Evolutionary conservation across 768 basidiomycete genomes (phyloP), one percentile per base, ranked within the genome.

Genomic region (Russula earlei): DNA sequence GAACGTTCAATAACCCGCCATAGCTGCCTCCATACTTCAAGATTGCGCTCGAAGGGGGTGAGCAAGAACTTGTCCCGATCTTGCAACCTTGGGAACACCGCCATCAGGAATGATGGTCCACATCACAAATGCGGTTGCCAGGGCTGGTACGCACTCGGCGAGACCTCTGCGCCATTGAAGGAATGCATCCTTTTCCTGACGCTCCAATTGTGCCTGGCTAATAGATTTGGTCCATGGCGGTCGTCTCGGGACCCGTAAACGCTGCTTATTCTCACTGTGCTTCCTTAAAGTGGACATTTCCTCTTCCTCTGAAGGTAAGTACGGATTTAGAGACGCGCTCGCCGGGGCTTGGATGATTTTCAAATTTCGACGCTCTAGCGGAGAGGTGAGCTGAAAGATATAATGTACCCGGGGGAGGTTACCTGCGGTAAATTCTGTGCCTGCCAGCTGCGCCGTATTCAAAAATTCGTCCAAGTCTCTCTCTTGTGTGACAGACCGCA

Each of bases 11-110:
- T 72, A 1, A 98, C 96, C 49, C 96, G 79, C 96, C 96, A 99
- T 8, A 99, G 78, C 66, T 99, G 96, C 41, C 96, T 77, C 95
- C 96, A 98, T 12, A 99, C 96, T 75, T 98, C 94, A 31, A 99
- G 72, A 66, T 98, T 99, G 47, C 93, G 86, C 67, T 99, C 96
- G 65, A 96, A 99, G 5, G 93, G 95, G 0, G 94, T 95, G 1
- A 97, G 75, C n/a, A 97, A 78, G 27, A 98, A 80, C 38, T 82
- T 80, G 54, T 95, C 87, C 58, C 79, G 75, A 64, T 96, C 92
- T 67, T 95, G 91, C 12, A 97, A 74, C 55, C 93, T n/a, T 96
- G 38, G 5, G 33, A 14, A 17, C 17, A 7, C 1, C 19, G 22
- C 12, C 17, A 17, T 37, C 19, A 36, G 14, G 11, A 27, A 9